Conservation (phyloP, 768 basidiomycete species). For the Auricularia heimuer region DNA sequence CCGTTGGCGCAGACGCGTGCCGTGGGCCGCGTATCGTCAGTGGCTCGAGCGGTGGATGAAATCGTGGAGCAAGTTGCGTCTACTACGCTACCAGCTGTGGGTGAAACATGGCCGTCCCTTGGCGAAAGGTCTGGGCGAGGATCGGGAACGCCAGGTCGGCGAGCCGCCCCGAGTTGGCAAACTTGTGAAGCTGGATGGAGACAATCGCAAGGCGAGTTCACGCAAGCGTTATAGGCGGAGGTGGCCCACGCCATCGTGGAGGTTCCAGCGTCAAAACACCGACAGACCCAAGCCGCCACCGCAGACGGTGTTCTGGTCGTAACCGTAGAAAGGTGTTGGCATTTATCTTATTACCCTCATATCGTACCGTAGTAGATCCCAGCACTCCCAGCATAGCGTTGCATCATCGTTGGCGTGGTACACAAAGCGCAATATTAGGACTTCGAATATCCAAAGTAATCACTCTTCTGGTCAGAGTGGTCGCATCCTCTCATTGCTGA, state of each 20-base stretch:
- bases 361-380: neutral
- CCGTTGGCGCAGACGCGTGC: neutral
- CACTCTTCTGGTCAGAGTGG: conserved; percentile 32
- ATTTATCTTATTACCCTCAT: neutral
- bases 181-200: neutral
- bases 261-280: neutral
- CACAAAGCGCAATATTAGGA: neutral
- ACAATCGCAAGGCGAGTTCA: neutral
- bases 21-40: neutral
- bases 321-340: too few species aligned
- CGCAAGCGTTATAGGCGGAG: neutral
- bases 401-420: neutral
- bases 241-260: neutral
- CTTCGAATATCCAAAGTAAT: neutral
- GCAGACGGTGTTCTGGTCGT: neutral
- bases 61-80: neutral
- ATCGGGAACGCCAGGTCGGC: neutral
- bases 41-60: neutral
- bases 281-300: neutral
- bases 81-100: neutral
- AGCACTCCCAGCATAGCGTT: neutral
- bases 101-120: neutral
- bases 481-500: conserved; percentile 36
- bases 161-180: too few species aligned
- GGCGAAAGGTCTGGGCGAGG: neutral